A percentile compares a stretch with the other conserved stretches of the same genome.
Conservation (phyloP, 169 alveolate species). For the Babesia gibsoni region DNA sequence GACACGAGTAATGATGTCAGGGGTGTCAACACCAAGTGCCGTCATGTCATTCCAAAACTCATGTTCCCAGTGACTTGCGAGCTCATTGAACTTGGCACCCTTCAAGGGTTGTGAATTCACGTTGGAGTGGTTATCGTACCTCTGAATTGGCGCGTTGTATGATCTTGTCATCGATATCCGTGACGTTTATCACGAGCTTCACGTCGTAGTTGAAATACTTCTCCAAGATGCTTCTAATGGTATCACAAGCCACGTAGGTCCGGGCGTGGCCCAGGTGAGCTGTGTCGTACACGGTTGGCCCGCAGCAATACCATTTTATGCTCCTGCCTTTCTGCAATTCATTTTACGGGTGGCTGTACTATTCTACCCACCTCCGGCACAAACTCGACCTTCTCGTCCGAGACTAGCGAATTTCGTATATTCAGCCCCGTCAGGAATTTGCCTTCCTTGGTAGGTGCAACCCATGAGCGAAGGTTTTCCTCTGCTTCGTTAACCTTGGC, state of each 20-base stretch:
- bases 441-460: conserved; percentile 65
- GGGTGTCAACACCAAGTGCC: conserved; percentile 87
- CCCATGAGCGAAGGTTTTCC: conserved; percentile 68
- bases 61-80: conserved; percentile 90
- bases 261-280: conserved; percentile 99
- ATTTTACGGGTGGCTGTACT: neutral
- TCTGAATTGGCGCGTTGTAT: conserved; percentile 78
- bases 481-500: neutral
- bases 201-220: conserved; percentile 95
- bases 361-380: conserved; percentile 70
- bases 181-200: conserved; percentile 93
- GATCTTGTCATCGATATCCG: conserved; percentile 98
- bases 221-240: conserved; percentile 89
- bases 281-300: conserved; percentile 96
- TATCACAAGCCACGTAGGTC: conserved; percentile 94
- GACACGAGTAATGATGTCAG: conserved; percentile 94
- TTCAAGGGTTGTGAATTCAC: neutral
- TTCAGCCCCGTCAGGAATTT: conserved; percentile 65
- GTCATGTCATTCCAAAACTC: conserved; percentile 89
- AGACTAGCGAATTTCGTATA: conserved; percentile 66
- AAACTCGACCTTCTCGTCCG: conserved; percentile 72
- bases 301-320: conserved; percentile 90
- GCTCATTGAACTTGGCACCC: conserved; percentile 72
- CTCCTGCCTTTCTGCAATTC: conserved; percentile 72
- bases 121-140: conserved; percentile 4